Base-by-base conservation (phyloP, 352 stramenopile genomes). In the Achlya hypogyna region DNA sequence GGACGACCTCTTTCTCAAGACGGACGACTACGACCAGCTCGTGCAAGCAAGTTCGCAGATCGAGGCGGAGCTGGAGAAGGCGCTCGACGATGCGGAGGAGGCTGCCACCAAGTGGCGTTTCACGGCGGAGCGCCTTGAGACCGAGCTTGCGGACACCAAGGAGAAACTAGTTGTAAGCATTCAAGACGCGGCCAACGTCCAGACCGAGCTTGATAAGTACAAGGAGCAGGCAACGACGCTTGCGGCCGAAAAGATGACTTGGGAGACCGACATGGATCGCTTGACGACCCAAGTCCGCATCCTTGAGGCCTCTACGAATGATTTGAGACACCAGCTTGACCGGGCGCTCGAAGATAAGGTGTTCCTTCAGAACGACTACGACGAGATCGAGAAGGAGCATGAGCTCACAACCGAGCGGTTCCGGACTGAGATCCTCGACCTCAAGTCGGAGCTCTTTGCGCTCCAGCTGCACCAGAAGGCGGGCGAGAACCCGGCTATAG, bases 281-380 rank as follows among this genome's bases (percentile, higher is more conserved):
- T 66, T 92, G 29, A 69, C 82, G 56, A 94, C 85, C 14, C 83
- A 92, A 65, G 82, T 94, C 62, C 85, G 85, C 62, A 85, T 94
- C 18, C 67, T 94, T 43, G 77, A 89, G 65, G 85, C 85, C 25
- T 92, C 85, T 0, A 84, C 91, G 45, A 77, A 75, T 9, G 85
- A 94, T 69, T 59, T 94, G 53, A 73, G 74, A 14, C 83, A 94
- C 76, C 86, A 89, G 51, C 83, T 94, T 73, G 85, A 94, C 73
- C 80, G 83, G 8, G 85, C 91, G 72, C 88, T 90, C 60, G 85
- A 94, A 68, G 83, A 94, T 53, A 91, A 90, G 69, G 82, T 94
- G 23, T 94, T 94, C 63, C 51, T 94, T 23, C 56, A 88, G 49
- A 91, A 76, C 63, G 85, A 94, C 62, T 82, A 92, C 45, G 85